Evolutionary conservation across 2,329 filamentous ascomycete species (phyloP).

Genomic region (Akanthomyces lecanii): DNA sequence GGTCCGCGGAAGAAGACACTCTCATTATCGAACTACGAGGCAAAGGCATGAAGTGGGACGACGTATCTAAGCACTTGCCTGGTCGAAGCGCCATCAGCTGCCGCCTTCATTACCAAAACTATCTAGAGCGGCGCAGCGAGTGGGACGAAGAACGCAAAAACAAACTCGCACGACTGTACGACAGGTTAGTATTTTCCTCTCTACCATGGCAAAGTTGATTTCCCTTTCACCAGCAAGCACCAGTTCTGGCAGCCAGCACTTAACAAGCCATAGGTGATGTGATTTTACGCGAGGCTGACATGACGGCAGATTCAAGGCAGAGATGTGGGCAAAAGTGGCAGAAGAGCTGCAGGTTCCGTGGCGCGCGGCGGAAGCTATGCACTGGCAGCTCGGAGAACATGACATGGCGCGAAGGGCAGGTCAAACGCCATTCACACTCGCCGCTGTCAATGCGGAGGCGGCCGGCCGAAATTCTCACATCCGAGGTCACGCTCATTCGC

Average conservation of each 20-base stretch:
- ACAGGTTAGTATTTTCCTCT: slow-evolving; percentile 62
- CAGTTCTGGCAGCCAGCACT: not conserved
- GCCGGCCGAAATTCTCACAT: slow-evolving; percentile 36
- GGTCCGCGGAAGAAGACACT: slow-evolving; percentile 91
- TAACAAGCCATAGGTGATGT: not conserved
- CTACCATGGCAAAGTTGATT: not conserved
- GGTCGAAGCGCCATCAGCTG: slow-evolving; percentile 93
- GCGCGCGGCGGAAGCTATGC: slow-evolving; percentile 95
- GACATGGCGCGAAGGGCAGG: slow-evolving; percentile 94
- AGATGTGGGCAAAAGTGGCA: slow-evolving; percentile 96
- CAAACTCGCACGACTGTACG: slow-evolving; percentile 89
- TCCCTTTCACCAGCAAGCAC: slow-evolving; percentile 21
- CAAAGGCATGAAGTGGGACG: slow-evolving; percentile 96
- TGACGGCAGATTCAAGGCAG: slow-evolving; percentile 75
- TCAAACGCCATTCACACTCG: slow-evolving; percentile 76
- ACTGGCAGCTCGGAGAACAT: slow-evolving; percentile 90
- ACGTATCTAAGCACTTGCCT: slow-evolving; percentile 87
- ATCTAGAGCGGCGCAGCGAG: slow-evolving; percentile 84
- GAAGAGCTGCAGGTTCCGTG: slow-evolving; percentile 94
- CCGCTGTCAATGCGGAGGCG: slow-evolving; percentile 47
- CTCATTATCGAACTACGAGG: slow-evolving; percentile 88
- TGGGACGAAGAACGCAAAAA: slow-evolving; percentile 99
- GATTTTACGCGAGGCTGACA: not conserved
- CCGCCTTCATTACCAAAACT: slow-evolving; percentile 94
- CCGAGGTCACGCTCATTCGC: slow-evolving; percentile 39